Evolutionary conservation across 176 grass and related monocot species (phyloP), one percentile per base, ranked within the genome.

Genomic region (Phoenix roebelenii): DNA sequence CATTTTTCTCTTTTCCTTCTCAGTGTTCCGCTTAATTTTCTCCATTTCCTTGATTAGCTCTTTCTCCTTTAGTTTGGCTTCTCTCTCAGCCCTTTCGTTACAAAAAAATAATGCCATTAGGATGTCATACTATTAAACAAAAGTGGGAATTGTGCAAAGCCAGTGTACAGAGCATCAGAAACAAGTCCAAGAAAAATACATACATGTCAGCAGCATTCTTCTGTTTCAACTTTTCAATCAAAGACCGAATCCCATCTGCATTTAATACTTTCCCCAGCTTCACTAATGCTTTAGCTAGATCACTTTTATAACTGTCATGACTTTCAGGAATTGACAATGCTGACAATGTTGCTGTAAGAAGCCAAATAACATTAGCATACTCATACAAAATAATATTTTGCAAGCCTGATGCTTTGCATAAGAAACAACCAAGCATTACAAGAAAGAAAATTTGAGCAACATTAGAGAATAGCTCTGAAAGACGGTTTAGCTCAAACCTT

Each of bases 201-300:
- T 74, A 98, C 87, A 73, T 60, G 66, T 80, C 81, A 68, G 54
- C 74, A 70, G 20, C 75, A 29, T 68, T 83, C 55, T 83, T 88
- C 64, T 85, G 59, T 64, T 62, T 59, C 50, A 62, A 64, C 44
- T 68, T 85, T 69, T 85, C 87, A 64, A 85, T 55, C 49, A 92
- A 79, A 57, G 66, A 85, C 30, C 52, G 81, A 62, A 98, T 85
- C 29, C 79, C 87, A 55, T 83, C 70, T 23, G 85, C 68, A 59
- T 79, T 92, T 30, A 85, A 17, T 74, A 67, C 57, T 72, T 89
- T 98, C 44, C 71, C 70, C 56, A 92, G 75, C 66, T 83, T 78
- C 0, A 67, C 49, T 54, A 76, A 85, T 61, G 50, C 25, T 55
- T 73, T 62, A 16, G 19, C 44, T 28, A 63, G 3, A 54, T 74